These are phyloP conservation scores for Gracilariopsis chorda DNA, from an alignment of 23 red algal genomes.

Conservation along the genomic window DNA sequence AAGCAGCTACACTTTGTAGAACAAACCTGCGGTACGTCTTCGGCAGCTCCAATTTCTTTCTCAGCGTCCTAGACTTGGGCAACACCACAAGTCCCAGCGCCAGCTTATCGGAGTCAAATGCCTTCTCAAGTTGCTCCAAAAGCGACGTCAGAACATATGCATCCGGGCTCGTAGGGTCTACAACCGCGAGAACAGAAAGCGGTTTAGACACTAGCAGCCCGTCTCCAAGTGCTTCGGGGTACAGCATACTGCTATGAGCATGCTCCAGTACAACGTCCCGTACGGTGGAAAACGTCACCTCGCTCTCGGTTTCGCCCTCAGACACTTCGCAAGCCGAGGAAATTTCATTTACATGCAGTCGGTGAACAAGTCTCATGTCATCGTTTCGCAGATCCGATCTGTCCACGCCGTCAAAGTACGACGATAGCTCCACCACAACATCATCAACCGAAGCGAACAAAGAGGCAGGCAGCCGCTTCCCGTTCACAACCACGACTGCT, in stretches of 20 bases:
- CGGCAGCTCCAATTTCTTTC: slow-evolving; percentile 9
- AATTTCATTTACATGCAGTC: neutral
- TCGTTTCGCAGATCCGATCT: neutral
- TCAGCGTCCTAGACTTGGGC: neutral
- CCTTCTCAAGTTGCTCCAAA: slow-evolving; percentile 18
- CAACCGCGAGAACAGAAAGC: slow-evolving; percentile 34
- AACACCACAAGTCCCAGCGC: neutral
- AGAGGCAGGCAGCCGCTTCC: slow-evolving; percentile 7
- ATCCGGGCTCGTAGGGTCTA: slow-evolving; percentile 22
- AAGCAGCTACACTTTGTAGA: neutral
- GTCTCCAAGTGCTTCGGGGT: neutral
- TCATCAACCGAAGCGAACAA: neutral
- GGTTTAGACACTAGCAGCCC: neutral
- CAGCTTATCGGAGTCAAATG: slow-evolving; percentile 21
- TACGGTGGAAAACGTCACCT: neutral
- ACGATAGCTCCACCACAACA: slow-evolving; percentile 17
- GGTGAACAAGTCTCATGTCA: slow-evolving; percentile 2
- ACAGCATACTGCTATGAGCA: neutral
- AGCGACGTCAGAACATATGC: slow-evolving; percentile 27
- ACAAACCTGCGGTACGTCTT: slow-evolving; percentile 48
- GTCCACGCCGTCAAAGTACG: neutral
- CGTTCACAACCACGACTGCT: slow-evolving; percentile 20
- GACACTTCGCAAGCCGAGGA: neutral
- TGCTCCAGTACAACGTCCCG: neutral
- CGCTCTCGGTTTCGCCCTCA: neutral